Evolutionary conservation across 225 moss, liverwort and hornwort genomes (phyloP).

Genomic region (Sphagnum tenellum): DNA sequence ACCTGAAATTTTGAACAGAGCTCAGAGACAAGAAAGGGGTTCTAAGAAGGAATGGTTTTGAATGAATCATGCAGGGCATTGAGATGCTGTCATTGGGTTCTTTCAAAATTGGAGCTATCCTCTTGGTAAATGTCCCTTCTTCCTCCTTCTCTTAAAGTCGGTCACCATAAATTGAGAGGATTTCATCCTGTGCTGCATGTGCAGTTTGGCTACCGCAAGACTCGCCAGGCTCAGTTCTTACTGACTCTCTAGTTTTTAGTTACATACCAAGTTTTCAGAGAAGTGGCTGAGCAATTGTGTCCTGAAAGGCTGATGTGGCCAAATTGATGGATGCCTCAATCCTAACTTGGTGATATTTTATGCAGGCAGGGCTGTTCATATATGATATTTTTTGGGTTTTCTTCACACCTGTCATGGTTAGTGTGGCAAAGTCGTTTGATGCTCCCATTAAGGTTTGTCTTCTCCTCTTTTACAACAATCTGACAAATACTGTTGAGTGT

Average conservation of each 20-base stretch:
- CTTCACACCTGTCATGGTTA: conserved; percentile 99
- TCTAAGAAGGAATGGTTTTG: not conserved
- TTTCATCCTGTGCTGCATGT: too few relatives aligned
- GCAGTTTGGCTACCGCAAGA: too few relatives aligned
- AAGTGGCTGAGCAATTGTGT: too few relatives aligned
- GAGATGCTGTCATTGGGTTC: conserved; percentile 98
- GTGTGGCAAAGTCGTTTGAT: conserved; percentile 99
- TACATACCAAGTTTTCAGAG: too few relatives aligned
- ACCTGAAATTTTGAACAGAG: too few relatives aligned
- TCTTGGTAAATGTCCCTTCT: conserved; percentile 48
- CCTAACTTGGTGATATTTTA: not conserved
- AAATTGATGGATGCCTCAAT: too few relatives aligned
- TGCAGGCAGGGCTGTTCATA: conserved; percentile 90
- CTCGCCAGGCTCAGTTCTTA: too few relatives aligned
- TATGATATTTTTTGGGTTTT: conserved; percentile 99
- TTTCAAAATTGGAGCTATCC: conserved; percentile 97
- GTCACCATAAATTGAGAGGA: too few relatives aligned
- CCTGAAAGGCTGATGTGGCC: too few relatives aligned
- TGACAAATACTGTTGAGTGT: too few relatives aligned
- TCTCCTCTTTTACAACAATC: too few relatives aligned
- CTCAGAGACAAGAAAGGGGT: not conserved
- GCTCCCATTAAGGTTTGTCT: conserved; percentile 86
- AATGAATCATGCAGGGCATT: conserved; percentile 60
- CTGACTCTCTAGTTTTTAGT: too few relatives aligned
- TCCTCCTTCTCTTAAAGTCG: not conserved